A percentile compares a stretch with the other conserved stretches of the same genome.
Evolutionary conservation across 768 basidiomycete species (phyloP).

Genomic region (Kwoniella heveanensis): DNA sequence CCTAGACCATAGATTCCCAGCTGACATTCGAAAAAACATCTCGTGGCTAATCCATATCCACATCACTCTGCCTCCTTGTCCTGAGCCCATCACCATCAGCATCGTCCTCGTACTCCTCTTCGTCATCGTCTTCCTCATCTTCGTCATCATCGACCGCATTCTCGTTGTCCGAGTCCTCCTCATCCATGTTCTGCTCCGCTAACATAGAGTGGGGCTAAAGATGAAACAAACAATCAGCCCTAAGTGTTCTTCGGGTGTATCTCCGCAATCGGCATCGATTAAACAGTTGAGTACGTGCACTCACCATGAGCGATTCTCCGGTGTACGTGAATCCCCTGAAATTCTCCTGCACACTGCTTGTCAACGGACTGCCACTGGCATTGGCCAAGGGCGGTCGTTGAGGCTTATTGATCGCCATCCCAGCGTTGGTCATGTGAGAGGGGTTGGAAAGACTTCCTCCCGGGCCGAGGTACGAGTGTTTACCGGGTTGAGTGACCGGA

Average conservation of each 20-base stretch:
- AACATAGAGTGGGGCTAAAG: conserved; percentile 50
- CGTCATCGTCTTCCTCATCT: conserved; percentile 73
- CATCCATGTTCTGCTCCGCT: conserved; percentile 46
- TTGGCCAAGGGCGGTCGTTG: conserved; percentile 34
- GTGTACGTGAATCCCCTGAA: conserved; percentile 82
- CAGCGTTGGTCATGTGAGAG: conserved; percentile 30
- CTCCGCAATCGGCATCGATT: too few relatives aligned
- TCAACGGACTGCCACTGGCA: conserved; percentile 67
- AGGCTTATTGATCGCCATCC: conserved; percentile 48
- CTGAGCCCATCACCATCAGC: conserved; percentile 48
- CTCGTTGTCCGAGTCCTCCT: conserved; percentile 57
- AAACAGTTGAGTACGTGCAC: too few relatives aligned
- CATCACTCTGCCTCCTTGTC: conserved; percentile 53
- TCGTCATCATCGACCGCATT: conserved; percentile 62
- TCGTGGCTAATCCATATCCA: conserved; percentile 54
- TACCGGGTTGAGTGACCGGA: conserved; percentile 21
- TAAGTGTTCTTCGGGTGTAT: too few relatives aligned
- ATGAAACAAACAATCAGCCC: too few relatives aligned
- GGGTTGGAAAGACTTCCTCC: conserved; percentile 43
- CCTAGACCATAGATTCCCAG: too few relatives aligned
- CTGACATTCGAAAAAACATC: too few relatives aligned
- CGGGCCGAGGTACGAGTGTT: conserved; percentile 53
- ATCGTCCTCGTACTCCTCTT: conserved; percentile 55
- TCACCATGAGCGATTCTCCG: conserved; percentile 57
- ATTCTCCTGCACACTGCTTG: conserved; percentile 91